Evolutionary conservation across 768 basidiomycete species (phyloP), one percentile per base, ranked within the genome.

Genomic region (Russula ochroleuca): DNA sequence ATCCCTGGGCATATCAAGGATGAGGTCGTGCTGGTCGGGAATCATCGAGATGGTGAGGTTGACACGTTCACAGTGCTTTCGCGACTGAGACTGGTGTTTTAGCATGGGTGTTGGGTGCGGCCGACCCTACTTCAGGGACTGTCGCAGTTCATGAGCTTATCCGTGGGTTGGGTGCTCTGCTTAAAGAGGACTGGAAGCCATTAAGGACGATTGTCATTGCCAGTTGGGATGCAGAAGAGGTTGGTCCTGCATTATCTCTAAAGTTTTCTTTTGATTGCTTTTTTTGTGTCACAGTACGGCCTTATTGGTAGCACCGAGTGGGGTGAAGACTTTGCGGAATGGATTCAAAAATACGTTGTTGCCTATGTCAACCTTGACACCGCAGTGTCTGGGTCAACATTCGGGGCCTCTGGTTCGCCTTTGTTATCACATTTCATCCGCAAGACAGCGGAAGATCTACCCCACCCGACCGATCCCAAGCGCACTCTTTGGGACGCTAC

Each of bases 251-350:
- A 25, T 21, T 13, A 50, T 43, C n/a, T 6, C 35, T 15, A 17
- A 47, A 23, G 40, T 43, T 14, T 31, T 17, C 14, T 6, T 23
- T 23, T 45, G 23, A 49, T 28, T n/a, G 14, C 40, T 41, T 28
- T 43, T 14, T 49, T 49, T 35, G 25, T 59, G 28, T 58, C 14
- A 8, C 67, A 81, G 80, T 81, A 83, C 58, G 90, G 90, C 28
- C 79, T 93, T 47, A 72, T 92, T 41, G 95, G 95, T 31, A 90
- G 87, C 70, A 95, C 92, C 4, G 96, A 98, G 74, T 96, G 88
- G 83, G 93, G 86, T 3, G 96, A 98, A 73, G 96, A 98, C 71
- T 98, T 96, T 70, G 71, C 85, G 0, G 79, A 83, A 17, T 96
- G 89, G 85, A 84, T 98, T 43, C 79, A 82, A 45, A 78, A 87